Conservation (phyloP, 2,329 filamentous ascomycete genomes). For the Phialophora macrospora region DNA sequence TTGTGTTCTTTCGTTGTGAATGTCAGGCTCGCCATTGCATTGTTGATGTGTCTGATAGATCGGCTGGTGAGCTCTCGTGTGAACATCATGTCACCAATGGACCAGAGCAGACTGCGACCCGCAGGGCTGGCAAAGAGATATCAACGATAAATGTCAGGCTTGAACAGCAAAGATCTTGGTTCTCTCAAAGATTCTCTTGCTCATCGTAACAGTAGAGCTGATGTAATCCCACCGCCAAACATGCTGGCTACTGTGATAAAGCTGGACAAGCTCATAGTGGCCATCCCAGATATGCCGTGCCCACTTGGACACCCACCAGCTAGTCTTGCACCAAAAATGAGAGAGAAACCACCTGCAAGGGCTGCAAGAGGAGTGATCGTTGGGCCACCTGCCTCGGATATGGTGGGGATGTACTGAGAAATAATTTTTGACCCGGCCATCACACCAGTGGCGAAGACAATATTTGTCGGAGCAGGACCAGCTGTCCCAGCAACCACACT, state of each 20-base stretch:
- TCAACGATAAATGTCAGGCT: background rate
- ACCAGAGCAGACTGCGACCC: background rate
- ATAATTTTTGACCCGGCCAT: constrained; percentile 43
- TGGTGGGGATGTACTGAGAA: constrained; percentile 30
- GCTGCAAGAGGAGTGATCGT: constrained; percentile 46
- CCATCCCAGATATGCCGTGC: constrained; percentile 70
- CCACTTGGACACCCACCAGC: constrained; percentile 71
- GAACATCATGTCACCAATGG: background rate
- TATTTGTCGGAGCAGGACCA: constrained; percentile 47
- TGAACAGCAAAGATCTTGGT: background rate
- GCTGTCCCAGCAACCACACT: constrained; percentile 44
- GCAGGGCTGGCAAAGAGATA: background rate
- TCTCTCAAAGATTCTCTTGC: background rate
- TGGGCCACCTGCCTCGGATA: constrained; percentile 15
- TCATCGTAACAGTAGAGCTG: constrained; percentile 25
- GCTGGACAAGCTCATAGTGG: constrained; percentile 66
- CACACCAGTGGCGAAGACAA: constrained; percentile 61
- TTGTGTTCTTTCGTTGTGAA: background rate
- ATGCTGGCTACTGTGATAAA: constrained; percentile 64
- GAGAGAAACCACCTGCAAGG: constrained; percentile 60
- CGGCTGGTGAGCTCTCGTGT: background rate
- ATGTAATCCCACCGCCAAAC: constrained; percentile 60
- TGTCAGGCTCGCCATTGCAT: background rate
- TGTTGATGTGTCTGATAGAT: background rate
- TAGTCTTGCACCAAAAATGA: constrained; percentile 65